Percentiles rank a stretch among this genome's conserved stretches.
Conservation (phyloP, 805 yeast species). For the Jamesozyma spencerorum region DNA sequence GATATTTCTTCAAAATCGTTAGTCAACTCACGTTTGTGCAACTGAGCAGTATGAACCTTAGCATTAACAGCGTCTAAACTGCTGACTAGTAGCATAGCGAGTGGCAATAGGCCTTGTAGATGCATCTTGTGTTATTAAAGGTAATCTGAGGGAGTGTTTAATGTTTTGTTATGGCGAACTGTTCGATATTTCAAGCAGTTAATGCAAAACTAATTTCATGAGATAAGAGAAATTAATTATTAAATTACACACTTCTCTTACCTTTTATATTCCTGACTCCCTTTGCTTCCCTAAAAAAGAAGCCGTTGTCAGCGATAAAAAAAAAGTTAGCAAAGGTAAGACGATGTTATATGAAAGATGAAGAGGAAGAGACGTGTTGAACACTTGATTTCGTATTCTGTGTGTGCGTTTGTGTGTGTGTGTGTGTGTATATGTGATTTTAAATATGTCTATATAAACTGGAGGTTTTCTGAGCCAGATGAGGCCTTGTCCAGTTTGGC, state of each 20-base stretch:
- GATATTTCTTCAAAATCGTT: conserved; percentile 40
- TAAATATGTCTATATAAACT: conserved; percentile 1
- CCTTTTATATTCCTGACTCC: not conserved
- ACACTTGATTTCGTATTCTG: too few relatives aligned
- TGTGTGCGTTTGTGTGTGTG: not conserved
- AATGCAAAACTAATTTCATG: not conserved
- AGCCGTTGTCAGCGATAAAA: too few relatives aligned
- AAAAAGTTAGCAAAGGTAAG: too few relatives aligned
- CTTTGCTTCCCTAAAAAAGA: too few relatives aligned
- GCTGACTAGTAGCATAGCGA: conserved; percentile 22
- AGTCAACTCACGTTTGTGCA: conserved; percentile 45
- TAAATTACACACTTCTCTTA: not conserved
- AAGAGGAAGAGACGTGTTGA: too few relatives aligned
- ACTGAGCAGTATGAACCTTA: conserved; percentile 45
- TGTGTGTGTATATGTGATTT: not conserved
- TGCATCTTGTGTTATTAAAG: conserved; percentile 8
- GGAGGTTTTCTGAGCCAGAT: conserved; percentile 1
- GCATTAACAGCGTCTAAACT: conserved; percentile 34
- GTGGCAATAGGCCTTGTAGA: conserved; percentile 21
- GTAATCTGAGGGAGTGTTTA: too few relatives aligned
- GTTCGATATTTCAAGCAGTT: too few relatives aligned
- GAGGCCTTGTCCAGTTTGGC: conserved; percentile 23
- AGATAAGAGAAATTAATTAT: not conserved
- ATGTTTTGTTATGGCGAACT: not conserved
- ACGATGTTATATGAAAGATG: too few relatives aligned